Evolutionary conservation across 1,284 basidiomycete genomes (phyloP).

Genomic region (Ustilago xerochloae): DNA sequence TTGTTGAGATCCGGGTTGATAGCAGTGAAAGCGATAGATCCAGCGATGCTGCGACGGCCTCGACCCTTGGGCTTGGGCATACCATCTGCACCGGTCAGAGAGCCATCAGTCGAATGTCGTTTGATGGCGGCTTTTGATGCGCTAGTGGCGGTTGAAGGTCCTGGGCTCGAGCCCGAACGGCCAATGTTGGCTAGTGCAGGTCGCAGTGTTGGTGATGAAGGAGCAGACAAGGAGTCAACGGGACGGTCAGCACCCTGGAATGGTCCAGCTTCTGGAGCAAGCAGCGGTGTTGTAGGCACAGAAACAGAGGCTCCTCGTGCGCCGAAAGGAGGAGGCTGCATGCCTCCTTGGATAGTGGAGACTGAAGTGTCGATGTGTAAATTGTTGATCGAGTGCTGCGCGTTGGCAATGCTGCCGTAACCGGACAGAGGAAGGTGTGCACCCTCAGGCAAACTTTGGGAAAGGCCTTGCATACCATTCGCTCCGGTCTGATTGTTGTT

Average conservation of each 20-base stretch:
- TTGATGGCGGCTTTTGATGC: constrained; percentile 18
- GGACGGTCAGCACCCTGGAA: constrained; percentile 37
- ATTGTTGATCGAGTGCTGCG: constrained; percentile 1
- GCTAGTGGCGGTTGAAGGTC: constrained; percentile 14
- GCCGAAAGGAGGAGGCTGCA: constrained; percentile 36
- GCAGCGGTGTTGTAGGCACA: constrained; percentile 39
- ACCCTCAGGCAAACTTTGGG: constrained; percentile 35
- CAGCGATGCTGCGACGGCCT: constrained; percentile 42
- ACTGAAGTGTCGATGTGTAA: constrained; percentile 35
- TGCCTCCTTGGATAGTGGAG: constrained; percentile 4
- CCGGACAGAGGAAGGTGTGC: constrained; percentile 34
- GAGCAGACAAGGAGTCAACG: constrained; percentile 47
- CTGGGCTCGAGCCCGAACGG: constrained; percentile 40
- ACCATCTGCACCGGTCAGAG: constrained; percentile 12
- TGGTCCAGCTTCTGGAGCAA: constrained; percentile 34
- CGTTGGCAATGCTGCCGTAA: constrained; percentile 16
- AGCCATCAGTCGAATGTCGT: constrained; percentile 40
- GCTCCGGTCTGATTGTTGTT: constrained; percentile 1
- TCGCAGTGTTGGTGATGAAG: constrained; percentile 40
- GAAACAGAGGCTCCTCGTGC: constrained; percentile 35
- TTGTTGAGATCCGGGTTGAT: constrained; percentile 45
- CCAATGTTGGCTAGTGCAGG: constrained; percentile 34
- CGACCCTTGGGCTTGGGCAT: constrained; percentile 35
- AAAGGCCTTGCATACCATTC: not conserved
- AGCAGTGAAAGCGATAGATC: constrained; percentile 42